Conservation (phyloP, 1,284 basidiomycete genomes). For the Coniophora puteana region DNA sequence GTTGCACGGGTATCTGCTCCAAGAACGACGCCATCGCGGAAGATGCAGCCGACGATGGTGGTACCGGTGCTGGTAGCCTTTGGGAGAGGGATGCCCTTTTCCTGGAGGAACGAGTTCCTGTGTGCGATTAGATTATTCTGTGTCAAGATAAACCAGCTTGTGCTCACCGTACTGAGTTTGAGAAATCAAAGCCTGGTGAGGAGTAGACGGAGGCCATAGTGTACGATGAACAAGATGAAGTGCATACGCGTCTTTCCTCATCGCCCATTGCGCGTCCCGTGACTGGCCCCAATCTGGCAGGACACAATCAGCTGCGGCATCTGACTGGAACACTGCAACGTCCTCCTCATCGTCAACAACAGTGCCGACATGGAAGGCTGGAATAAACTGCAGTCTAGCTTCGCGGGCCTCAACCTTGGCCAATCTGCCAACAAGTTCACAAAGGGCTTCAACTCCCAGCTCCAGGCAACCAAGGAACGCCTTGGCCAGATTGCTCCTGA, state of each 20-base stretch:
- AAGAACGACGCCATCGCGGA: slow-evolving; percentile 90
- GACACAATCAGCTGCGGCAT: slow-evolving; percentile 4
- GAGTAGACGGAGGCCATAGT: slow-evolving; percentile 37
- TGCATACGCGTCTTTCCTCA: slow-evolving; percentile 6
- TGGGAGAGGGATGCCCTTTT: slow-evolving; percentile 66
- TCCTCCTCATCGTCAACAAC: not conserved
- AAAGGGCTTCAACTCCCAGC: slow-evolving; percentile 82
- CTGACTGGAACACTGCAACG: not conserved
- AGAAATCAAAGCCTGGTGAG: slow-evolving; percentile 68
- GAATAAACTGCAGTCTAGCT: slow-evolving; percentile 59
- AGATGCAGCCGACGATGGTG: slow-evolving; percentile 96
- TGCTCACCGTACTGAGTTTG: slow-evolving; percentile 50
- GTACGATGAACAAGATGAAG: slow-evolving; percentile 4
- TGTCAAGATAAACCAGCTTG: slow-evolving; percentile 3
- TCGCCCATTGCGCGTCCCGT: slow-evolving; percentile 1
- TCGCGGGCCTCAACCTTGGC: slow-evolving; percentile 61
- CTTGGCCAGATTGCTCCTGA: slow-evolving; percentile 87
- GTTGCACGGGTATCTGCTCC: slow-evolving; percentile 98
- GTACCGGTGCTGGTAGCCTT: slow-evolving; percentile 95
- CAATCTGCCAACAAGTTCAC: slow-evolving; percentile 70
- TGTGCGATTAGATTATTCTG: slow-evolving; percentile 8
- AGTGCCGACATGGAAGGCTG: slow-evolving; percentile 78
- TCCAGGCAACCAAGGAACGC: slow-evolving; percentile 89
- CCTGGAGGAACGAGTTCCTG: slow-evolving; percentile 78
- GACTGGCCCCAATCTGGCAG: not conserved